Conservation (phyloP, 768 basidiomycete genomes). For the Leccinum olivaceopallidum region DNA sequence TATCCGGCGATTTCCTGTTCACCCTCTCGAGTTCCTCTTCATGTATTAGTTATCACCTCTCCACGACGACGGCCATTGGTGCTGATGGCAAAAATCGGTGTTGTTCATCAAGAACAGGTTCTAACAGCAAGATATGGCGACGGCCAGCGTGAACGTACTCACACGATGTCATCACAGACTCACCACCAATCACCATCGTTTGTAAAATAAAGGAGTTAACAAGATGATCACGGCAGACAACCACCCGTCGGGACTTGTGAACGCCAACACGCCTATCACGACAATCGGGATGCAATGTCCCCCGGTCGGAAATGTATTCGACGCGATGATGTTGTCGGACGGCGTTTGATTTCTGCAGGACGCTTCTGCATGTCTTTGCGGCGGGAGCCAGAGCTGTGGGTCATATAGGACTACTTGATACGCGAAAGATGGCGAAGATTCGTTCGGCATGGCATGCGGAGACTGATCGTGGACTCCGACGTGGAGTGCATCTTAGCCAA, state of each 20-base stretch:
- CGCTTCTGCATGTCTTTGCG: background rate
- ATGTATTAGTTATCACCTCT: background rate
- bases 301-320: background rate
- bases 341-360: background rate
- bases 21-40: background rate
- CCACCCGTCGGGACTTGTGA: background rate
- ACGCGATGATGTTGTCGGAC: background rate
- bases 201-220: conserved; percentile 1
- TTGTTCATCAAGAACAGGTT: background rate
- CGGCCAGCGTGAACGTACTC: background rate
- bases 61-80: background rate
- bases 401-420: background rate
- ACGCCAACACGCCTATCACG: background rate
- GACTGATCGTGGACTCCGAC: background rate
- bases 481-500: background rate
- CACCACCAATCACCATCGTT: background rate
- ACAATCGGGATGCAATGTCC: background rate
- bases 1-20: background rate
- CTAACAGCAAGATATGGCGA: background rate
- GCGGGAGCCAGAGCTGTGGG: background rate
- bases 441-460: background rate
- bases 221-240: background rate
- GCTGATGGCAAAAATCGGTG: background rate
- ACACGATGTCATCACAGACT: background rate
- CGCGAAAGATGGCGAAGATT: background rate